A percentile compares a stretch with the other conserved stretches of the same genome.
Evolutionary conservation across 352 stramenopile species (phyloP).

Genomic region (Phytophthora pisi): DNA sequence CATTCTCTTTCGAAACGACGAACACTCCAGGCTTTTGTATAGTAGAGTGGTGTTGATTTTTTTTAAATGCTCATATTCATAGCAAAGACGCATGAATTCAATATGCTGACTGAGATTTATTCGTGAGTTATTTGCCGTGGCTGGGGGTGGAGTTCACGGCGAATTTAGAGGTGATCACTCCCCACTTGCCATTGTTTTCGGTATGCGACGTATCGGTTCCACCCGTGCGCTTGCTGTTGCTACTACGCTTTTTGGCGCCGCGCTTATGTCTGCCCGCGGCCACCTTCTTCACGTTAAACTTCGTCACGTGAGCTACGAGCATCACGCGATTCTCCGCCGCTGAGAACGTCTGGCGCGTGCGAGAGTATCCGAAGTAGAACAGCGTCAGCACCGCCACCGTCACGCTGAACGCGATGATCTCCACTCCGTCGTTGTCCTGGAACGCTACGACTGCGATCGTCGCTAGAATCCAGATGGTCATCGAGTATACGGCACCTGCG

Average conservation of each 20-base stretch:
- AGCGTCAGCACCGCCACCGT: slow-evolving; percentile 8
- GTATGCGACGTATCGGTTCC: neutral
- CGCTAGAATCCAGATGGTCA: slow-evolving; percentile 28
- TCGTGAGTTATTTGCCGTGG: neutral
- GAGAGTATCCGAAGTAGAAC: slow-evolving; percentile 40
- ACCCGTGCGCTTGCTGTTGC: neutral
- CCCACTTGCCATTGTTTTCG: neutral
- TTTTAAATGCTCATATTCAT: neutral
- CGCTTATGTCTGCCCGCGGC: neutral
- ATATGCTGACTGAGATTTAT: neutral
- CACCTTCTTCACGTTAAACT: slow-evolving; percentile 38
- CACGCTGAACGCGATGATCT: slow-evolving; percentile 13
- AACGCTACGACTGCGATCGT: slow-evolving; percentile 23
- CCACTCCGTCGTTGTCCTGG: slow-evolving; percentile 27
- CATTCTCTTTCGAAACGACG: too few species aligned
- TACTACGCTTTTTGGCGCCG: neutral
- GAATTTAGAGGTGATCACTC: neutral
- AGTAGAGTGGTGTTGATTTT: too few species aligned
- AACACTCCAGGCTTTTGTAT: too few species aligned
- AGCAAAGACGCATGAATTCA: neutral
- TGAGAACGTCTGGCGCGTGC: slow-evolving; percentile 38
- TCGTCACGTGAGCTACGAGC: slow-evolving; percentile 52
- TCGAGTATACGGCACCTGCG: slow-evolving; percentile 21
- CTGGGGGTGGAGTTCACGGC: neutral
- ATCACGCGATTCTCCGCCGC: slow-evolving; percentile 47